Conservation (phyloP, 2,329 filamentous ascomycete genomes). For the Colletotrichum musae region DNA sequence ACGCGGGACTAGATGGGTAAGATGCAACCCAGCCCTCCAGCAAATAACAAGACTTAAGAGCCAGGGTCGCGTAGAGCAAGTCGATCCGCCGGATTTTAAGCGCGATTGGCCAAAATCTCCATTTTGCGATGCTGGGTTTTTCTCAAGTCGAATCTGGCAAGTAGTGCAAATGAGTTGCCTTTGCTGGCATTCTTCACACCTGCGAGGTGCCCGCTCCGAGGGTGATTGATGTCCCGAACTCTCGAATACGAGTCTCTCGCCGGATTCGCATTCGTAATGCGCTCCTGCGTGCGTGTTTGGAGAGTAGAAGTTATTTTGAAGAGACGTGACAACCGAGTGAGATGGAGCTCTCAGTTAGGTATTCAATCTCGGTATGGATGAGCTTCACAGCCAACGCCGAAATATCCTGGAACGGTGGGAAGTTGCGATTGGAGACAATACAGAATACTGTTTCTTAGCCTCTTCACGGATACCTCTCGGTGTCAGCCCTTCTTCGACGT, state of each 20-base stretch:
- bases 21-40: neutral
- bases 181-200: too few relatives aligned
- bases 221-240: neutral
- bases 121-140: neutral
- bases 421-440: too few relatives aligned
- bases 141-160: too few relatives aligned
- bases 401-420: too few relatives aligned
- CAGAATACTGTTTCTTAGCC: too few relatives aligned
- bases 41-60: conserved; percentile 2
- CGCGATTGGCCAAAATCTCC: neutral
- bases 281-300: neutral
- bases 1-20: neutral
- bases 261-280: neutral
- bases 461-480: too few relatives aligned
- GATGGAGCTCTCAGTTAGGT: neutral
- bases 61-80: conserved; percentile 5
- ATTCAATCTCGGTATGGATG: too few relatives aligned
- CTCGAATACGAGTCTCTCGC: neutral
- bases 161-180: too few relatives aligned
- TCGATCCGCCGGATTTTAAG: neutral
- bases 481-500: too few relatives aligned
- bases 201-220: too few relatives aligned
- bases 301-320: neutral
- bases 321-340: neutral
- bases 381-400: too few relatives aligned